A percentile compares a stretch with the other conserved stretches of the same genome.
phyloP scores from a whole-genome alignment of 306 rosid species.

The Coriaria nepalensis region DNA sequence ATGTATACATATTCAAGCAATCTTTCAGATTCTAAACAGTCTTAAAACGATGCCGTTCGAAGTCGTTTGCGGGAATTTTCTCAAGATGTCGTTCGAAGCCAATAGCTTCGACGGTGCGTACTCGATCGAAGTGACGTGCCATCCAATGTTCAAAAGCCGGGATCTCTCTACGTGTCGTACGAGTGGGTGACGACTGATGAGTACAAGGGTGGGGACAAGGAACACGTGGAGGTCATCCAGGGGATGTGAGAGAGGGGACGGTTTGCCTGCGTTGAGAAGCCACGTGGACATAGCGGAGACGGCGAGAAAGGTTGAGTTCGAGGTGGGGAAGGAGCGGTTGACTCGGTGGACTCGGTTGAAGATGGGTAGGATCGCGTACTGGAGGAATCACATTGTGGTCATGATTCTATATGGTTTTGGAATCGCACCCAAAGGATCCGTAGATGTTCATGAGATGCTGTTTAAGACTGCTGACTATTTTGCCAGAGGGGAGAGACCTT shows the following conservation, averaged over 20 bases:
- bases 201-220: conserved; percentile 27
- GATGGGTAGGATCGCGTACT: conserved; percentile 91
- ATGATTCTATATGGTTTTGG: conserved; percentile 55
- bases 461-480: conserved; percentile 79
- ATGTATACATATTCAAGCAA: too few species aligned
- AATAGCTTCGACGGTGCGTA: conserved; percentile 81
- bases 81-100: conserved; percentile 72
- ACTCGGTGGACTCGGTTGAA: conserved; percentile 94
- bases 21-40: too few species aligned
- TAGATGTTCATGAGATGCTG: conserved; percentile 95
- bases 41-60: too few species aligned
- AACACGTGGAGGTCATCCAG: conserved; percentile 67
- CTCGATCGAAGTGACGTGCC: conserved; percentile 92
- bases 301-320: conserved; percentile 77
- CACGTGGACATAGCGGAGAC: conserved; percentile 49
- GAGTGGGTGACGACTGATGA: conserved; percentile 95
- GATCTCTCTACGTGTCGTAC: conserved; percentile 66
- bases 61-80: conserved; percentile 85
- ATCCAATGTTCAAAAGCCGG: conserved; percentile 79
- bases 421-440: conserved; percentile 84
- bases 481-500: conserved; percentile 68
- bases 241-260: conserved; percentile 94
- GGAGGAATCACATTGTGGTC: conserved; percentile 81
- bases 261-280: conserved; percentile 64
- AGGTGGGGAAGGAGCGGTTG: conserved; percentile 64